Base-by-base conservation (phyloP, 768 basidiomycete genomes). In the Russula compacta region DNA sequence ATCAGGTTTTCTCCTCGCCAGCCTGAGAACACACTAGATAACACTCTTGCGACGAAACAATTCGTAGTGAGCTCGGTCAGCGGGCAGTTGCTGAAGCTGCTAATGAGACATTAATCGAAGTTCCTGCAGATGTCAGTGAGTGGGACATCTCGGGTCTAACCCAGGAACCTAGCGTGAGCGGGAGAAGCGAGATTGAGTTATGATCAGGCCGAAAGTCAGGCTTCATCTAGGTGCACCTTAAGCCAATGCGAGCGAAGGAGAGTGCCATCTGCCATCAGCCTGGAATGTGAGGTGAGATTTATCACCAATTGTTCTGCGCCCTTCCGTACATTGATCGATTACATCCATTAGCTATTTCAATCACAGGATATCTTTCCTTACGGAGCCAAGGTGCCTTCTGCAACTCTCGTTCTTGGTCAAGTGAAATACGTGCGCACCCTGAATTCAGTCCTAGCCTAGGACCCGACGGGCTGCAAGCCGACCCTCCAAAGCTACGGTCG, bases 41-140 rank as follows among this genome's bases (percentile, higher is more conserved):
- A 90, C 63, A 85, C 89, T 63, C 71, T 80, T 52, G 73, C 75
- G 0, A 85, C 81, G 15, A 83, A 82, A 62, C 77, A 86, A 68
- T 92, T 91, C 71, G 83, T 83, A 8, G 81, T 85, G 53, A 86
- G 82, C 67, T 82, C 87, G 55, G 82, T 92, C 66, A 86, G 83
- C 58, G 85, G 89, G 70, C 72, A 81, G 0, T 81, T 65, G 72
- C 77, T 52, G 81, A 84, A 66, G 79, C 80, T 3, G 82, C 81
- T 8, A 85, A 85, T 67, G 71, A 73, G 52, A 74, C 78, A n/a
- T 75, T 81, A 8, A 76, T 82, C 24, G 82, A 85, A 58, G 76
- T 81, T 15, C 83, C 83, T 46, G 74, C 74, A 5, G 70, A 77
- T 47, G 73, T 76, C 33, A 75, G 81, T 66, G 83, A 85, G 71